Base-by-base conservation (phyloP, 768 basidiomycete species). In the Leccinum arenicola region DNA sequence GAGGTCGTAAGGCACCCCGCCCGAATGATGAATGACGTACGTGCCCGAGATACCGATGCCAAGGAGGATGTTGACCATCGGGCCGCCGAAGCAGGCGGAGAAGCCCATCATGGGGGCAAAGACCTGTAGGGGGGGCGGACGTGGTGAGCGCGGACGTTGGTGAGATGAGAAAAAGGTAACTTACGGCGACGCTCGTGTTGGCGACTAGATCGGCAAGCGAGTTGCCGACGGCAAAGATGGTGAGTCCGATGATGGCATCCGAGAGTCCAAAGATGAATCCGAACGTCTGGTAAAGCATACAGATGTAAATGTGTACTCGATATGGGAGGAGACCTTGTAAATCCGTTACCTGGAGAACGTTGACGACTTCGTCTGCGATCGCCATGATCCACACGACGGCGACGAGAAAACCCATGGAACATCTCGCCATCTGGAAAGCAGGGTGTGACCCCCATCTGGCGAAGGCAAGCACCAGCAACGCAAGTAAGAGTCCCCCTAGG, bases 341-440 rank as follows among this genome's bases (percentile, higher is more conserved):
- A 40, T 48, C 1, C 4, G 64, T 82, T 58, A 95, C 95, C 78
- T 89, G 87, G 10, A 98, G 81, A 11, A 98, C 87, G 51, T 89
- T 83, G 31, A 98, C 94, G 2, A 96, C 94, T 71, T 98, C 95
- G 70, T 97, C 95, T 1, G 95, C 95, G 51, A 98, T 95, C 6
- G 91, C 94, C 86, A 98, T 95, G 66, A 99, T 98, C 96, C 97
- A 99, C 8, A 98, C 87, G 61, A 98, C 84, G 3, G 94, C 82
- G 27, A 96, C 88, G 21, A 87, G 71, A 75, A 99, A 99, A 0
- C 97, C 96, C 80, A 95, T 87, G 23, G 86, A 88, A 68, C 93
- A 96, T 10, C 95, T 82, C 10, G 82, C 79, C 74, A 94, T 80
- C 57, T 84, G 81, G 50, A 83, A 80, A 14, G 81, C 68, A 6